Base-by-base conservation (phyloP, 352 stramenopile genomes). In the Phytophthora multivora region DNA sequence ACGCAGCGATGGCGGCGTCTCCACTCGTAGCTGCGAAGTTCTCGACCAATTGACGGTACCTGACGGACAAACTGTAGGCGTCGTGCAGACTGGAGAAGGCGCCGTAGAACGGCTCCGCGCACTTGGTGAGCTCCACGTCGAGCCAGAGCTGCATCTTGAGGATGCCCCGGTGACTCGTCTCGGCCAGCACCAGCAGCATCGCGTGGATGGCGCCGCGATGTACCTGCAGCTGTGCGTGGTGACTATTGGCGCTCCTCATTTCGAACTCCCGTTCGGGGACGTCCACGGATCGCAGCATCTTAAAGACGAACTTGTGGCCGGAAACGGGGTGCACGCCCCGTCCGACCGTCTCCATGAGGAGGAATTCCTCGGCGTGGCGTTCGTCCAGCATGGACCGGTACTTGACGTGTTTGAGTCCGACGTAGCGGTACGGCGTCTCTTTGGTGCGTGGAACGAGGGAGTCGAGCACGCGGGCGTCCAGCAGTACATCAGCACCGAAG, bases 341-440 rank as follows among this genome's bases (percentile, higher is more conserved):
- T 28, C 82, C 78, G 4, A 66, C 65, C 1, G 82, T 83, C 53
- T 91, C 82, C 35, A 89, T 69, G 25, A 91, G 55, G 9, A 91
- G 50, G 28, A 88, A 88, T 43, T 91, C 82, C 47, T 91, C 82
- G 16, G 74, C 77, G 18, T 82, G 69, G 28, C 65, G 66, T 13
- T 80, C 80, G 53, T 86, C 75, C 16, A 88, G 59, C 16, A 88
- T 69, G 16, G 78, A 88, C 9, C 68, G 73, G 66, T 91, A 89
- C 50, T 85, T 89, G 66, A 89, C 78, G 56, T 91, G 82, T 66
- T 94, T 94, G 61, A 91, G 71, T 2, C 79, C 73, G 18, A 94
- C 69, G 67, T 87, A 94, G 40, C 86, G 77, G 63, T 94, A 82
- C 19, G 80, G 80, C 1, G 60, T 78, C 59, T 89, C 72, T 54